Evolutionary conservation across 306 rosid genomes (phyloP).

Genomic region (Medicago ruthenica): DNA sequence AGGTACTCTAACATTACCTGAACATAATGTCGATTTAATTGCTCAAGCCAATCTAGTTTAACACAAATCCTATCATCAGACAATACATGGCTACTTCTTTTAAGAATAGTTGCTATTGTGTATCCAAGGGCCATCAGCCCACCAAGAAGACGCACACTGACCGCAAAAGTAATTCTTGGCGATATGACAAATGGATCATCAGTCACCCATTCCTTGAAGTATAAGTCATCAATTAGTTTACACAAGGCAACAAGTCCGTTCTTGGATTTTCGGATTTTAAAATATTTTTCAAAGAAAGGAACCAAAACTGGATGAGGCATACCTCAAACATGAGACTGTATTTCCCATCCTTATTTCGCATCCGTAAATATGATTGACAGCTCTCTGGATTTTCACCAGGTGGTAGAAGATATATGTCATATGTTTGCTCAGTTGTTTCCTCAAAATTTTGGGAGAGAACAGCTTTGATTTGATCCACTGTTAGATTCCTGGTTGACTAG

Average conservation of each 20-base stretch:
- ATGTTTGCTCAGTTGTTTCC: slow-evolving; percentile 83
- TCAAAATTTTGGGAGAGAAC: slow-evolving; percentile 68
- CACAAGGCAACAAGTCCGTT: background rate
- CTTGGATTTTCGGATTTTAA: slow-evolving; percentile 1
- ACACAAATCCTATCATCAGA: slow-evolving; percentile 74
- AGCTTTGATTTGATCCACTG: slow-evolving; percentile 74
- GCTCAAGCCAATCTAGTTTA: slow-evolving; percentile 96
- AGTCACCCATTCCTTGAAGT: slow-evolving; percentile 86
- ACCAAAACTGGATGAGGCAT: slow-evolving; percentile 25
- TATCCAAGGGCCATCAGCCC: slow-evolving; percentile 99
- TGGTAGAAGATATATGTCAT: slow-evolving; percentile 96
- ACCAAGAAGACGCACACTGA: slow-evolving; percentile 97
- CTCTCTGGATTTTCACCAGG: slow-evolving; percentile 99
- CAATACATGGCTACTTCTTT: slow-evolving; percentile 84
- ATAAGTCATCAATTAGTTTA: slow-evolving; percentile 4
- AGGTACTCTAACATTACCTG: slow-evolving; percentile 64
- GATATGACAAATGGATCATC: slow-evolving; percentile 95
- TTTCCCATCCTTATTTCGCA: slow-evolving; percentile 98
- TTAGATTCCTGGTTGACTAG: slow-evolving; percentile 80
- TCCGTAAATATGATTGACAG: slow-evolving; percentile 96
- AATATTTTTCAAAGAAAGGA: slow-evolving; percentile 1
- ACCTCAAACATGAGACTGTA: slow-evolving; percentile 99
- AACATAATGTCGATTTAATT: slow-evolving; percentile 81
- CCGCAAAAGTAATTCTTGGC: slow-evolving; percentile 98
- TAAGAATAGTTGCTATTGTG: slow-evolving; percentile 95